A percentile compares a stretch with the other conserved stretches of the same genome.
Evolutionary conservation across 2,329 filamentous ascomycete species (phyloP).

Genomic region (Verticillium tricorpus): DNA sequence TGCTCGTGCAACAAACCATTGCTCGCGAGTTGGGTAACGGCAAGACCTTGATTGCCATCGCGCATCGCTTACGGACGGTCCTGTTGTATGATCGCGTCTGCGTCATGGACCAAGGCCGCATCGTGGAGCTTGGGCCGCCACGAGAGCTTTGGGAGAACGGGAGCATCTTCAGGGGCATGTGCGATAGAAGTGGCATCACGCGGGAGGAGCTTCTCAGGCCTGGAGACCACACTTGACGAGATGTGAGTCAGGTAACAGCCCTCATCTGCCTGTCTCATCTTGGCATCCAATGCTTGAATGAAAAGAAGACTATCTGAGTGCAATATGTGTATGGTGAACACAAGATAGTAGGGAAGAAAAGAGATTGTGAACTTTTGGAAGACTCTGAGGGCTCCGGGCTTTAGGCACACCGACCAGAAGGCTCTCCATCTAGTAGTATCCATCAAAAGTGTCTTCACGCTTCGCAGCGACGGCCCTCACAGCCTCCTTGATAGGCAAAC

Average conservation of each 20-base stretch:
- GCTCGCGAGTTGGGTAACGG: conserved; percentile 77
- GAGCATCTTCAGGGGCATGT: conserved; percentile 87
- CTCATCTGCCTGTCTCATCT: no score
- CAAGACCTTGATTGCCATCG: conserved; percentile 86
- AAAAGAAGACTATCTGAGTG: no score
- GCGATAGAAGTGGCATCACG: conserved; percentile 75
- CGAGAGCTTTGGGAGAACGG: conserved; percentile 62
- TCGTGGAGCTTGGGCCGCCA: conserved; percentile 82
- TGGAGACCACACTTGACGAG: not conserved
- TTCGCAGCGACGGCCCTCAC: conserved; percentile 30
- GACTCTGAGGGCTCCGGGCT: not conserved
- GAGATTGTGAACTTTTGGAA: not conserved
- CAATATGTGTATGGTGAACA: no score
- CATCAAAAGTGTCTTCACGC: conserved; percentile 25
- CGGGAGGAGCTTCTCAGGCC: conserved; percentile 43
- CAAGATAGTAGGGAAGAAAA: no score
- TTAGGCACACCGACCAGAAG: not conserved
- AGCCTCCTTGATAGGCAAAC: conserved; percentile 26
- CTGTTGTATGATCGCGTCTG: conserved; percentile 93
- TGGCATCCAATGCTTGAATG: not conserved
- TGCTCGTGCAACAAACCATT: conserved; percentile 90
- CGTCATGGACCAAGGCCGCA: conserved; percentile 87
- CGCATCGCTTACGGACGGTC: conserved; percentile 87
- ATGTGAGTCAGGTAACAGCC: no score
- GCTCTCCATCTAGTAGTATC: conserved; percentile 14